Percentiles rank a stretch among this genome's conserved stretches.
phyloP scores from a whole-genome alignment of 1,284 basidiomycete genomes.

The Moesziomyces sp. region DNA sequence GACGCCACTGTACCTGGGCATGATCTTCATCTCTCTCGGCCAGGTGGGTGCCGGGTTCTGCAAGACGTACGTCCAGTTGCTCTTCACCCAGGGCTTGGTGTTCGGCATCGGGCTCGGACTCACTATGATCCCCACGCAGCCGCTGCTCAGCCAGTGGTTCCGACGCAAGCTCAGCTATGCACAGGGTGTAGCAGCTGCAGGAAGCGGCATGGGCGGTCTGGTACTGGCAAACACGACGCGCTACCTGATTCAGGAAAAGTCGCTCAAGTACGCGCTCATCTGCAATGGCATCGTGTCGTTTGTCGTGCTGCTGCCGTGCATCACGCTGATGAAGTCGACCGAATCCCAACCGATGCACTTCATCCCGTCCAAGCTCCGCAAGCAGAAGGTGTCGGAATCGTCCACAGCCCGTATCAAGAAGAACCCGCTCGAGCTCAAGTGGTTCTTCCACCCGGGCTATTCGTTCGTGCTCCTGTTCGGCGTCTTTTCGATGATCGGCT shows the following conservation, averaged over 20 bases:
- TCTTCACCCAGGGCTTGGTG: conserved; percentile 54
- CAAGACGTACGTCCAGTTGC: conserved; percentile 47
- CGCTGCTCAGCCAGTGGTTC: conserved; percentile 45
- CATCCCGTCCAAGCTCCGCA: conserved; percentile 10
- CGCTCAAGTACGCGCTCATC: conserved; percentile 47
- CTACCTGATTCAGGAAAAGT: conserved; percentile 41
- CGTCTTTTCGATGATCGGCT: conserved; percentile 66
- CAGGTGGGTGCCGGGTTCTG: conserved; percentile 44
- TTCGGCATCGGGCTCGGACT: conserved; percentile 55
- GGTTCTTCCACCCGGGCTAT: conserved; percentile 63
- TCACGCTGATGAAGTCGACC: conserved; percentile 65
- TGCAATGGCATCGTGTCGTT: conserved; percentile 67
- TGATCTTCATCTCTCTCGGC: conserved; percentile 42
- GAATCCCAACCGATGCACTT: conserved; percentile 20
- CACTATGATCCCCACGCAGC: conserved; percentile 50
- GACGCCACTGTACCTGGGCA: conserved; percentile 66
- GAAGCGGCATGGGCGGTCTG: conserved; percentile 34
- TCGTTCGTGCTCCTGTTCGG: conserved; percentile 59
- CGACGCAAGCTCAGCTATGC: conserved; percentile 30
- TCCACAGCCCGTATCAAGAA: conserved; percentile 47
- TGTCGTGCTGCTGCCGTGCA: conserved; percentile 65
- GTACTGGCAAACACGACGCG: conserved; percentile 41
- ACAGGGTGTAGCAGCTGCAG: conserved; percentile 26
- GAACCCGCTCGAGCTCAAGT: conserved; percentile 52
- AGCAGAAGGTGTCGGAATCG: conserved; percentile 24